phyloP scores from a whole-genome alignment of 2,329 filamentous ascomycete species.

The Chalaropsis thielavioides region DNA sequence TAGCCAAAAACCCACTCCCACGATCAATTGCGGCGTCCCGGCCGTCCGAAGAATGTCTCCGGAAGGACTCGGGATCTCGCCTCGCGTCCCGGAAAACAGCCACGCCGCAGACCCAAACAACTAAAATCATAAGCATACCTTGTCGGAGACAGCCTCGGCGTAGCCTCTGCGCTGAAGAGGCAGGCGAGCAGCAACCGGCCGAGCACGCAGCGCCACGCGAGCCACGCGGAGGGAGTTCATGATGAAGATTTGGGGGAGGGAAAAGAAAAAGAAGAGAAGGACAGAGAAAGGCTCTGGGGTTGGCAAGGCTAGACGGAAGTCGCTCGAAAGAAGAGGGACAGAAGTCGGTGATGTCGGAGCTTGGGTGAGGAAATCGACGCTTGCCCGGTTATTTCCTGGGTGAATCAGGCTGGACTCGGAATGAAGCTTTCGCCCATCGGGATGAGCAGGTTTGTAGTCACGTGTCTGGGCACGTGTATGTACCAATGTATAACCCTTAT shows the following conservation, averaged over 20 bases:
- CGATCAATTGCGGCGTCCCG: neutral
- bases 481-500: neutral
- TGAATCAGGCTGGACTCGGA: constrained; percentile 15
- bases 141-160: constrained; percentile 74
- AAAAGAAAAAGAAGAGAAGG: neutral
- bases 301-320: constrained; percentile 3
- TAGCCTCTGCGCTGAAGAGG: constrained; percentile 79
- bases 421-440: neutral
- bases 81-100: neutral
- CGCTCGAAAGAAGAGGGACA: constrained; percentile 16
- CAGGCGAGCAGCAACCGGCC: constrained; percentile 59
- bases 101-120: neutral
- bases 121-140: constrained; percentile 35
- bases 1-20: constrained; percentile 19
- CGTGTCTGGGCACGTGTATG: neutral
- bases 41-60: neutral
- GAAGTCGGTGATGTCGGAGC: constrained; percentile 16
- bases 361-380: constrained; percentile 17
- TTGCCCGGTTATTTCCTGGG: constrained; percentile 16
- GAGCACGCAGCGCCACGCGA: constrained; percentile 74
- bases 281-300: constrained; percentile 6
- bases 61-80: neutral
- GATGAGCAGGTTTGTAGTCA: neutral
- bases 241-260: constrained; percentile 28
- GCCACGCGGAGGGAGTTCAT: constrained; percentile 95